Percentiles rank a stretch among this genome's conserved stretches.
phyloP scores from a whole-genome alignment of 768 basidiomycete species.

The Rhodotorula taiwanensis region DNA sequence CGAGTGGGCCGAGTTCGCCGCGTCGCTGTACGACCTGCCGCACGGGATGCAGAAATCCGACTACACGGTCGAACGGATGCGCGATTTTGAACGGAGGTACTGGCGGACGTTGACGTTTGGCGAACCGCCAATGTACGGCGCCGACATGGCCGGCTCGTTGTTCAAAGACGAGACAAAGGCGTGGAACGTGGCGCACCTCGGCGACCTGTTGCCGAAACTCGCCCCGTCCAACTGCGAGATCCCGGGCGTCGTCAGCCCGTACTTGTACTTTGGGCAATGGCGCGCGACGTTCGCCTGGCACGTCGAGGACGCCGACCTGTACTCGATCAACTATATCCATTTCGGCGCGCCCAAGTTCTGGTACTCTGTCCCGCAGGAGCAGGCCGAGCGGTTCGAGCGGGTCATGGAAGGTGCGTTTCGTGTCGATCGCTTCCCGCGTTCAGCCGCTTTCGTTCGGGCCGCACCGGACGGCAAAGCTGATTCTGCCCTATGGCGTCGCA shows the following conservation, averaged over 20 bases:
- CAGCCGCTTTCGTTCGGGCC: not conserved
- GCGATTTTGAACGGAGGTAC: slow-evolving; percentile 75
- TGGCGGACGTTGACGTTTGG: slow-evolving; percentile 88
- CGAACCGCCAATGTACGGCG: slow-evolving; percentile 94
- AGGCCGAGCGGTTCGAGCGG: slow-evolving; percentile 73
- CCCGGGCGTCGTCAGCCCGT: slow-evolving; percentile 94
- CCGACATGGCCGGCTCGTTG: slow-evolving; percentile 69
- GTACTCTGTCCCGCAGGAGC: slow-evolving; percentile 89
- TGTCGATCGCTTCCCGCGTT: not conserved
- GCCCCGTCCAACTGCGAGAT: slow-evolving; percentile 64
- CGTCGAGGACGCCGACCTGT: slow-evolving; percentile 98
- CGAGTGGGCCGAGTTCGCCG: slow-evolving; percentile 39
- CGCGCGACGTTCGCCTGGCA: slow-evolving; percentile 98
- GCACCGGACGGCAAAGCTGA: too few relatives aligned
- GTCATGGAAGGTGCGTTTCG: slow-evolving; percentile 69
- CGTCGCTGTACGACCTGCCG: slow-evolving; percentile 31
- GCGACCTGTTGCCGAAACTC: slow-evolving; percentile 74
- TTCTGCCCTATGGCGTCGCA: not conserved
- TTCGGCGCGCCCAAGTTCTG: slow-evolving; percentile 92
- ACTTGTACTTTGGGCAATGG: slow-evolving; percentile 99
- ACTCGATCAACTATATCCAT: slow-evolving; percentile 98
- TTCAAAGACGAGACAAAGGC: slow-evolving; percentile 66
- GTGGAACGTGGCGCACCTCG: slow-evolving; percentile 93
- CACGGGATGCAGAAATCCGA: slow-evolving; percentile 53
- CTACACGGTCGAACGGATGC: slow-evolving; percentile 82